Percentiles rank a stretch among this genome's conserved stretches.
These are phyloP conservation scores for Kandelia obovata DNA, from an alignment of 345 rosid genomes.

Conservation along the genomic window DNA sequence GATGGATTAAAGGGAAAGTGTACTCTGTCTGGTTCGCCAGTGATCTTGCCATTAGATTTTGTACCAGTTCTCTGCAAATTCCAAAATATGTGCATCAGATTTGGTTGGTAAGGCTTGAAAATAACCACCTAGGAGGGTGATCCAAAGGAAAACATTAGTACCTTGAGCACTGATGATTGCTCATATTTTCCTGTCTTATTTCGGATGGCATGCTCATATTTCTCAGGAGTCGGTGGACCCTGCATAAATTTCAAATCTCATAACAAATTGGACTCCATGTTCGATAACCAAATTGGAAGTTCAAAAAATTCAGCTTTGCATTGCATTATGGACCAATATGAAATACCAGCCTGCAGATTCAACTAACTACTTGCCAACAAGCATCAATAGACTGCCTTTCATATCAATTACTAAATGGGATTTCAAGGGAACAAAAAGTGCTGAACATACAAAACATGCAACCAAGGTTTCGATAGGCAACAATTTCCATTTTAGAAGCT, in stretches of 20 bases:
- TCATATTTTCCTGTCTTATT: slow-evolving; percentile 47
- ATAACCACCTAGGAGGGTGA: not conserved
- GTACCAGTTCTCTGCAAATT: slow-evolving; percentile 60
- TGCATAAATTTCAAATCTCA: slow-evolving; percentile 12
- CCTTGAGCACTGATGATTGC: slow-evolving; percentile 57
- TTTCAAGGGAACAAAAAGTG: too few relatives aligned
- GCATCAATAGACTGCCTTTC: not conserved
- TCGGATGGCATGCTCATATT: slow-evolving; percentile 52
- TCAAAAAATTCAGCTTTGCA: not conserved
- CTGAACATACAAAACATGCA: too few relatives aligned
- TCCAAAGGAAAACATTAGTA: slow-evolving; percentile 12
- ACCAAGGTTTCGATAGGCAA: too few relatives aligned
- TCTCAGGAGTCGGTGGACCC: slow-evolving; percentile 91
- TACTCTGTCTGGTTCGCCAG: slow-evolving; percentile 28
- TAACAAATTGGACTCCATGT: not conserved
- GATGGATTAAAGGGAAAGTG: slow-evolving; percentile 30
- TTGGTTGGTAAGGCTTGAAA: not conserved
- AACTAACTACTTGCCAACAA: not conserved
- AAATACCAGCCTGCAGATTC: not conserved
- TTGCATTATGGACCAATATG: not conserved
- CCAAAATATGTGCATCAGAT: slow-evolving; percentile 2
- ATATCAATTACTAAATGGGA: not conserved
- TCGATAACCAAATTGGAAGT: not conserved
- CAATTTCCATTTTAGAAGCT: not conserved
- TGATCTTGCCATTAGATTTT: slow-evolving; percentile 38